Evolutionary conservation across 2,329 filamentous ascomycete species (phyloP).

Genomic region (Botryotinia globosa): DNA sequence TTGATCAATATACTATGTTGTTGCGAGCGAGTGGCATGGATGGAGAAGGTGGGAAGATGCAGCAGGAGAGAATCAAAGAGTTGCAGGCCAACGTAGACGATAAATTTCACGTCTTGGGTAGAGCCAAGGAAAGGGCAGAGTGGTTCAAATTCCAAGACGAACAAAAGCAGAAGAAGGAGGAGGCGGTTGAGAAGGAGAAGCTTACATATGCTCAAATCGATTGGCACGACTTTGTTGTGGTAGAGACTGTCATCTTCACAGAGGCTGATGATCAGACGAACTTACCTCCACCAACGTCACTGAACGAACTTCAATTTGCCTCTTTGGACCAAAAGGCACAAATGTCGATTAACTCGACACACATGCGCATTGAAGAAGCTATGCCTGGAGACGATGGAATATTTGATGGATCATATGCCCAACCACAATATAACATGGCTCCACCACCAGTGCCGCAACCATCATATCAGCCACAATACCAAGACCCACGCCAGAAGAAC

Average conservation of each 20-base stretch:
- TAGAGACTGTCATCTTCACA: constrained; percentile 90
- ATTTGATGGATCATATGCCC: constrained; percentile 51
- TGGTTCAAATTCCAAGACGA: constrained; percentile 81
- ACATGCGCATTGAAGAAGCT: constrained; percentile 88
- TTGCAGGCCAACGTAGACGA: constrained; percentile 73
- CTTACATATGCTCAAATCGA: constrained; percentile 80
- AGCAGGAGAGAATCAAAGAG: constrained; percentile 69
- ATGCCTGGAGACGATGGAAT: constrained; percentile 75
- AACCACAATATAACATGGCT: constrained; percentile 43
- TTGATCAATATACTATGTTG: constrained; percentile 89
- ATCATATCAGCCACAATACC: constrained; percentile 38
- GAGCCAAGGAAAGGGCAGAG: constrained; percentile 81
- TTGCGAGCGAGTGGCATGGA: constrained; percentile 66
- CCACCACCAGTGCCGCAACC: constrained; percentile 38
- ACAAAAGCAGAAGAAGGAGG: constrained; percentile 85
- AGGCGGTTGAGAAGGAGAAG: constrained; percentile 79
- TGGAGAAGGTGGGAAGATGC: constrained; percentile 59
- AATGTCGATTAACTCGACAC: constrained; percentile 73
- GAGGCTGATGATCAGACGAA: constrained; percentile 83
- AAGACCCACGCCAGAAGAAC: constrained; percentile 33
- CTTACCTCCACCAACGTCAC: constrained; percentile 82
- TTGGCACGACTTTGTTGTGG: constrained; percentile 96
- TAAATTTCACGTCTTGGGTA: constrained; percentile 74
- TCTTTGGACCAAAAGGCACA: constrained; percentile 93
- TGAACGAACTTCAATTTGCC: constrained; percentile 89